Percentiles rank a stretch among this genome's conserved stretches.
Conservation (phyloP, 768 basidiomycete species). For the Mycena filopes region DNA sequence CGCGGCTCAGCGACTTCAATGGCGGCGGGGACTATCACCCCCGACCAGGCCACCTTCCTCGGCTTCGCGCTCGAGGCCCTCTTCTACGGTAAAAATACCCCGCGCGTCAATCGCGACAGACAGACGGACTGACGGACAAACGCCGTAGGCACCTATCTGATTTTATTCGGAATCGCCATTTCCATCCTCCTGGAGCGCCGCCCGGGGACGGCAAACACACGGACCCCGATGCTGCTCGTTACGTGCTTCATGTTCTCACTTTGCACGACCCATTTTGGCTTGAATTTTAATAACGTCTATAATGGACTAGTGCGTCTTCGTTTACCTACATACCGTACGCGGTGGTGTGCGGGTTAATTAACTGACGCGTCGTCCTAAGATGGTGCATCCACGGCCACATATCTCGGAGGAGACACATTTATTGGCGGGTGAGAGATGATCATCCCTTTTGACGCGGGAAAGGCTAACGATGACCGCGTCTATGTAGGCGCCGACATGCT, state of each 20-base stretch:
- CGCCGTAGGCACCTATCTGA: constrained; percentile 3
- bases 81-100: constrained; percentile 14
- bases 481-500: constrained; percentile 24
- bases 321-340: no score
- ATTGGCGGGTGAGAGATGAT: constrained; percentile 22
- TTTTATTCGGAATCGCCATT: constrained; percentile 5
- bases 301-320: constrained; percentile 4
- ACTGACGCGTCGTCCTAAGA: neutral
- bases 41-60: constrained; percentile 20
- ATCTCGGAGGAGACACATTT: constrained; percentile 19
- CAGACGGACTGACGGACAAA: neutral
- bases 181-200: neutral
- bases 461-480: neutral
- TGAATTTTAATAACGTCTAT: constrained; percentile 28
- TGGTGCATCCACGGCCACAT: constrained; percentile 14
- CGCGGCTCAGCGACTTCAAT: no score
- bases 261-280: constrained; percentile 14
- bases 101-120: neutral
- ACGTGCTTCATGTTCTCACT: constrained; percentile 21
- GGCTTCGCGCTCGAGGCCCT: constrained; percentile 19
- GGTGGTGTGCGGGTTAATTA: neutral
- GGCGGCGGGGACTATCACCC: constrained; percentile 7
- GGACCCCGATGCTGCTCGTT: neutral
- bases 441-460: no score
- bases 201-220: neutral